These are phyloP conservation scores for Cyberlindnera euphorbiae DNA, from an alignment of 805 yeast genomes.

Conservation along the genomic window DNA sequence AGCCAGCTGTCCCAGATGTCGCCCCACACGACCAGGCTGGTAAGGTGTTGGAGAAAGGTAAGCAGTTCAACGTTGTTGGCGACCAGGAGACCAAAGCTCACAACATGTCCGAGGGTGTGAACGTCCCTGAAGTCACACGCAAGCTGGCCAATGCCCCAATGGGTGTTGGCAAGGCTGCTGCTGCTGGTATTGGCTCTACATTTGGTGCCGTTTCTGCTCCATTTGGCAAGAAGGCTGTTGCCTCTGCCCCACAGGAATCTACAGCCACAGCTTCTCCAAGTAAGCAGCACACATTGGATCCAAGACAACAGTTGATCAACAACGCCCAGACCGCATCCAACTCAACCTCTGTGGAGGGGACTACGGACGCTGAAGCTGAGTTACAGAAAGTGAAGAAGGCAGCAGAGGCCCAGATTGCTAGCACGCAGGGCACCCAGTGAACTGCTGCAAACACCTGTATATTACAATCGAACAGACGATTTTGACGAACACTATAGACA, in stretches of 20 bases:
- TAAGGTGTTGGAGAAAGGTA: slow-evolving; percentile 4
- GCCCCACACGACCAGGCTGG: slow-evolving; percentile 2
- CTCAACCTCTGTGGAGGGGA: too few relatives aligned
- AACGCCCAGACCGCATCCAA: slow-evolving; percentile 8
- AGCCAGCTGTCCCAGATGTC: slow-evolving; percentile 6
- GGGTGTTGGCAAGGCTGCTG: too few relatives aligned
- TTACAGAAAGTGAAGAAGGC: too few relatives aligned
- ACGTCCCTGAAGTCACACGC: neutral
- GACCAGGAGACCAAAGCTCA: slow-evolving; percentile 1
- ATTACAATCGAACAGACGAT: too few relatives aligned
- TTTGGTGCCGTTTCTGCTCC: neutral
- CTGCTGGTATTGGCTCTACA: neutral
- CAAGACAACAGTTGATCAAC: slow-evolving; percentile 9
- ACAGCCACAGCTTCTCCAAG: neutral
- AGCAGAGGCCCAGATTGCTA: too few relatives aligned
- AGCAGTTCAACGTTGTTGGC: slow-evolving; percentile 9
- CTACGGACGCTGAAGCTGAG: too few relatives aligned
- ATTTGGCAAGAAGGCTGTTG: neutral
- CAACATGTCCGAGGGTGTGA: slow-evolving; percentile 3
- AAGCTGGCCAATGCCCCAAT: slow-evolving; percentile 2
- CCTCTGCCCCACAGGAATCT: neutral
- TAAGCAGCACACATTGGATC: slow-evolving; percentile 6
- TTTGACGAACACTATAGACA: too few relatives aligned
- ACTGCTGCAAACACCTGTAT: too few relatives aligned
- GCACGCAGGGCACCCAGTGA: too few relatives aligned